Evolutionary conservation across 2,329 filamentous ascomycete species (phyloP).

Genomic region (Clarireedia homoeocarpa): DNA sequence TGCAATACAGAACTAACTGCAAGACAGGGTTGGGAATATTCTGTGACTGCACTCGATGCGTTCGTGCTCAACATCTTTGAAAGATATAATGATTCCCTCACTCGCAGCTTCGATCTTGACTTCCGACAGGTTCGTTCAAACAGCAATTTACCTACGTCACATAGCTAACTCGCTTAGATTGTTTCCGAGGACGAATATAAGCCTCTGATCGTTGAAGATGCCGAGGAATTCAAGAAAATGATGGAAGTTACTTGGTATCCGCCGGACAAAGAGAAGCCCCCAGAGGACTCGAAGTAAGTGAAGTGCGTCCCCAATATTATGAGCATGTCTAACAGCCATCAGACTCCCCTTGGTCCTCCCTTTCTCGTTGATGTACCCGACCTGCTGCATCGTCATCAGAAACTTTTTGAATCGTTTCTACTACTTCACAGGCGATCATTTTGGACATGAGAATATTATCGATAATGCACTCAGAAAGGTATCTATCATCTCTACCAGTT

Average conservation of each 20-base stretch:
- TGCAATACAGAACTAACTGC: neutral
- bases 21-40: constrained; percentile 76
- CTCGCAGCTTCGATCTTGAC: constrained; percentile 86
- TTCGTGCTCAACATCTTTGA: constrained; percentile 79
- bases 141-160: neutral
- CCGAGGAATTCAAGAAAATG: constrained; percentile 91
- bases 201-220: constrained; percentile 92
- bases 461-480: constrained; percentile 82
- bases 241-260: constrained; percentile 94
- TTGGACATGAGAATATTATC: constrained; percentile 81
- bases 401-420: constrained; percentile 99
- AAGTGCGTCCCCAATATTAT: neutral
- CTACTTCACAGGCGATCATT: constrained; percentile 94
- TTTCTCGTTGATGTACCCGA: constrained; percentile 97
- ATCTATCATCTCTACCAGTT: constrained; percentile 16
- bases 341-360: constrained; percentile 93
- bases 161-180: constrained; percentile 38
- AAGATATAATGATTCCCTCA: constrained; percentile 87
- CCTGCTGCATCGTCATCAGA: constrained; percentile 95
- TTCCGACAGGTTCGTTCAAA: constrained; percentile 69
- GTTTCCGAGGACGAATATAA: constrained; percentile 97
- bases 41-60: constrained; percentile 70
- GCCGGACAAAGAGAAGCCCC: constrained; percentile 73
- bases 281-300: constrained; percentile 61
- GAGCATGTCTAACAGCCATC: neutral